phyloP scores from a whole-genome alignment of 768 basidiomycete genomes.

The Suillus luteus region DNA sequence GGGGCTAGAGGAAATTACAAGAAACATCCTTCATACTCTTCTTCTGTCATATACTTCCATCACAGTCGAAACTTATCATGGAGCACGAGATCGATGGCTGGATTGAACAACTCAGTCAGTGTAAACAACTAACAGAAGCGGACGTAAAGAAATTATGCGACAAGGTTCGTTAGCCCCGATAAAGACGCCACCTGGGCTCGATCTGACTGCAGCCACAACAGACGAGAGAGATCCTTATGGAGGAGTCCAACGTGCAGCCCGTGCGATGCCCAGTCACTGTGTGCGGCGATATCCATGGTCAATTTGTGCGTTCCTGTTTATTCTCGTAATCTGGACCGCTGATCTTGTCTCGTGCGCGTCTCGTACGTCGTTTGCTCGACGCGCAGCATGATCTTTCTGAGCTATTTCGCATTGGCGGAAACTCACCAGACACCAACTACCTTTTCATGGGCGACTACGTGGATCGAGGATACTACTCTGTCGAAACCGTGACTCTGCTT shows the following conservation, averaged over 20 bases:
- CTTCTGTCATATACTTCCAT: constrained; percentile 10
- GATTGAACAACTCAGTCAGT: constrained; percentile 96
- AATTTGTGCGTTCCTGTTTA: constrained; percentile 81
- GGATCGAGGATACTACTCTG: constrained; percentile 98
- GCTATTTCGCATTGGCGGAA: constrained; percentile 97
- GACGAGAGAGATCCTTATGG: constrained; percentile 98
- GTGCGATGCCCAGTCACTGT: constrained; percentile 99
- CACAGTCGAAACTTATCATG: constrained; percentile 32
- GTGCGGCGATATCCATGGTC: constrained; percentile 99
- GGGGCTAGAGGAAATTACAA: constrained; percentile 15
- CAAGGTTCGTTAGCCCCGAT: constrained; percentile 67
- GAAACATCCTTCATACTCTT: constrained; percentile 7
- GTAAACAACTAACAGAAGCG: constrained; percentile 93
- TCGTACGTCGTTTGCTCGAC: constrained; percentile 12
- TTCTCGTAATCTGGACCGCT: constrained; percentile 23
- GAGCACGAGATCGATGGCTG: constrained; percentile 88
- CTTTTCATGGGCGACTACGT: constrained; percentile 99
- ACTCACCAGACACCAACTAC: constrained; percentile 99
- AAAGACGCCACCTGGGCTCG: constrained; percentile 15
- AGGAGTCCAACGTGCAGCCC: constrained; percentile 98
- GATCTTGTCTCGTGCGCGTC: constrained; percentile 24
- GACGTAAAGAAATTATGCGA: constrained; percentile 99
- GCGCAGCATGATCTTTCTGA: constrained; percentile 97
- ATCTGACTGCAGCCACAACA: constrained; percentile 37
- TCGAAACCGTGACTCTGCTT: constrained; percentile 96